Base-by-base conservation (phyloP, 106 monocot species). In the Allium cepa region DNA sequence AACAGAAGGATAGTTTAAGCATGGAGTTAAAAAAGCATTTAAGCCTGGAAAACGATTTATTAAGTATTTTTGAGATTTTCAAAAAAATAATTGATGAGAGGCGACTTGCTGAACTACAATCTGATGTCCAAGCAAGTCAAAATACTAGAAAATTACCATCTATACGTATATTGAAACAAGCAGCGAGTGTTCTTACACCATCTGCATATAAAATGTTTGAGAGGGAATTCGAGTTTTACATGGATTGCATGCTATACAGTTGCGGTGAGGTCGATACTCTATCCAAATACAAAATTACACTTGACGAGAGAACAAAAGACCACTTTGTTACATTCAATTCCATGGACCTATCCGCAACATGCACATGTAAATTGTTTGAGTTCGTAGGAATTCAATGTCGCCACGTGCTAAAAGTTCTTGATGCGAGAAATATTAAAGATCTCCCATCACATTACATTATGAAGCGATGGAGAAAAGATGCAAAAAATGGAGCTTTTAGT, bases 401-500 rank as follows among this genome's bases (percentile, higher is more conserved):
- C 52, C 91, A 91, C 69, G 79, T 84, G 49, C 57, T 91, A 46
- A 91, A 91, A 52, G 87, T 91, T 53, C 79, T 88, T 60, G 88
- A 88, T 58, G 60, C 77, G 22, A 79, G 84, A 72, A 89, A 89
- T 75, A 85, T 89, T 27, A 89, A 89, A 64, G 85, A 85, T 60
- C 75, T 89, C 49, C 88, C 88, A 49, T 67, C 70, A 56, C 73
- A 79, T 36, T 84, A 84, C 67, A 71, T 88, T 56, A 47, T 88
- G 51, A 88, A 82, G 73, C 81, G 88, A 53, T 88, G 88, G 88
- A 88, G 84, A 50, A 84, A 79, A 65, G 88, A 88, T 71, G 84
- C 81, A 16, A 88, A 82, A 67, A 69, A 17, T 49, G 69, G 64
- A 46, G 11, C 69, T 74, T 71, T 78, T 59, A 72, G 67, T 70